phyloP scores from a whole-genome alignment of 2,329 filamentous ascomycete species.

The Lasiodiplodia theobromae region DNA sequence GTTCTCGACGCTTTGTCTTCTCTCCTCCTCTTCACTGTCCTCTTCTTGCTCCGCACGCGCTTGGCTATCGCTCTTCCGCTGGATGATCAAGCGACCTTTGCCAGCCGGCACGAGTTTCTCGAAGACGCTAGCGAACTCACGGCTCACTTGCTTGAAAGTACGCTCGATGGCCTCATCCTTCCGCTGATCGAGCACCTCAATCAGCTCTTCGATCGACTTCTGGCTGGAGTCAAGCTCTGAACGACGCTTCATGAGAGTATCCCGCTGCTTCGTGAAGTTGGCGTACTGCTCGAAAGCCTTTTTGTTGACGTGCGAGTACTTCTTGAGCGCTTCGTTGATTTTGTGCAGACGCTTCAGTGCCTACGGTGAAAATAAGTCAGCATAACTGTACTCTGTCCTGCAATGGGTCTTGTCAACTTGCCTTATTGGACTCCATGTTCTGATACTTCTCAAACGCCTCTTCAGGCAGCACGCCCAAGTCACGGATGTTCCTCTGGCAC shows the following conservation, averaged over 20 bases:
- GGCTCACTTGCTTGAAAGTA: constrained; percentile 97
- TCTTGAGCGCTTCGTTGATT: constrained; percentile 91
- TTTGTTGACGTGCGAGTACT: constrained; percentile 98
- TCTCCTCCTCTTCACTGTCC: constrained; percentile 49
- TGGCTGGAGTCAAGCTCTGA: constrained; percentile 88
- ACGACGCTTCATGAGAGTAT: constrained; percentile 82
- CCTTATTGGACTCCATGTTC: constrained; percentile 76
- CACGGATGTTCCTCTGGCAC: constrained; percentile 86
- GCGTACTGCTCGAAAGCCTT: constrained; percentile 99
- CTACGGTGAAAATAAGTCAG: constrained; percentile 8
- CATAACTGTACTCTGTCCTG: constrained; percentile 32
- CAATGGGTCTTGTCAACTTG: constrained; percentile 40
- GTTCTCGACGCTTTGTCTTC: constrained; percentile 76
- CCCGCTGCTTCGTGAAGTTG: constrained; percentile 91
- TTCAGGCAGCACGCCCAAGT: constrained; percentile 90
- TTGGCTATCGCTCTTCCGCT: constrained; percentile 81
- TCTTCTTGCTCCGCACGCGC: constrained; percentile 68
- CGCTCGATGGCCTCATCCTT: constrained; percentile 99
- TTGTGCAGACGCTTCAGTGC: constrained; percentile 77
- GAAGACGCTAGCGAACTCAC: constrained; percentile 91
- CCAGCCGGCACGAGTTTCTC: constrained; percentile 94
- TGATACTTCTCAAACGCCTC: constrained; percentile 93
- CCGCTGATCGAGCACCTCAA: constrained; percentile 88
- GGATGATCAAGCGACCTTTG: constrained; percentile 89
- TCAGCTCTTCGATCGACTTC: constrained; percentile 87